Base-by-base conservation (phyloP, 176 grass and related monocot species). In the Calamus simplicifolius region DNA sequence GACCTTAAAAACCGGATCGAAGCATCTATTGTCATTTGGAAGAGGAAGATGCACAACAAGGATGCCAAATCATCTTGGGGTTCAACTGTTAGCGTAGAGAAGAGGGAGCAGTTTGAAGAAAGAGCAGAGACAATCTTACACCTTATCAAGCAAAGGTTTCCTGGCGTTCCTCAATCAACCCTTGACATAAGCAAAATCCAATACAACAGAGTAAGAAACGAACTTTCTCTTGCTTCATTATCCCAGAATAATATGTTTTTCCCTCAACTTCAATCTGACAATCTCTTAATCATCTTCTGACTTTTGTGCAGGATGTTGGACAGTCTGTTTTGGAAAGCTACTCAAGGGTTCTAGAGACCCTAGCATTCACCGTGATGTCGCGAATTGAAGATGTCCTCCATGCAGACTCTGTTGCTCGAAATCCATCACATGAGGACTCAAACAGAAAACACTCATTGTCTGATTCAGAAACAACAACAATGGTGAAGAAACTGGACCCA, bases 11-110 rank as follows among this genome's bases (percentile, higher is more conserved):
- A 98, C 76, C 76, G 81, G 56, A 98, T 98, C 29, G 94, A 98
- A 85, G 94, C 94, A 71, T 98, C 88, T 0, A 78, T 98, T 21
- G 76, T 98, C 76, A 98, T 98, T 76, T 98, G 94, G 94, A 89
- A 81, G 81, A 72, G 94, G 61, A 98, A 98, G 88, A 86, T 98
- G 94, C 63, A 78, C 71, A 82, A 82, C 77, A 98, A 98, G 67
- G 94, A 98, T 73, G 48, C 57, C 66, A 98, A 98, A 72, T 98
- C 94, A 13, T 16, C 94, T 0, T 98, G 88, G 88, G 79, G 88
- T 16, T 92, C 79, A 29, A 70, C 75, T 50, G 68, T 98, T 56
- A 98, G 88, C 75, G 70, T 81, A 69, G 94, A 98, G 75, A 98
- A 98, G 75, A 51, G 93, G 49, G 93, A 98, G 73, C 93, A 98